These are phyloP conservation scores for Stephania japonica DNA, from an alignment of 164 flowering plant genomes.

Conservation along the genomic window DNA sequence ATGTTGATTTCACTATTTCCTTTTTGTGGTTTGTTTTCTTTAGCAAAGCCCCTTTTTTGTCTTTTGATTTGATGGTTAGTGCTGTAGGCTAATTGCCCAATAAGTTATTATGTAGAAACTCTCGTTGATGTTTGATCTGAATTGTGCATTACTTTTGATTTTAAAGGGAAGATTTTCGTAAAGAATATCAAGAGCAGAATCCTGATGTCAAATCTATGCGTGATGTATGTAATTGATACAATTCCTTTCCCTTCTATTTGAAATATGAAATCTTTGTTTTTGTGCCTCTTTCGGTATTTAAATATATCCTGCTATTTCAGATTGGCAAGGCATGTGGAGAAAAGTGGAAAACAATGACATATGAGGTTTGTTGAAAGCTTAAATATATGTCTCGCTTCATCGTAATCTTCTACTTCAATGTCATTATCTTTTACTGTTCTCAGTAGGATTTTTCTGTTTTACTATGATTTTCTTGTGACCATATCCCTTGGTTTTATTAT, in stretches of 20 bases:
- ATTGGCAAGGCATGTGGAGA: slow-evolving; percentile 96
- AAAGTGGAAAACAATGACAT: slow-evolving; percentile 90
- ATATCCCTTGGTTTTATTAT: no score
- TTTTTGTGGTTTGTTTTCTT: neutral
- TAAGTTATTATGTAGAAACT: neutral
- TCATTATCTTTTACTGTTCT: no score
- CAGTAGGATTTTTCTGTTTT: no score
- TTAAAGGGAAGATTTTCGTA: slow-evolving; percentile 88
- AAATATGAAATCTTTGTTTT: neutral
- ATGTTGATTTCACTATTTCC: neutral
- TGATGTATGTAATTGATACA: slow-evolving; percentile 50
- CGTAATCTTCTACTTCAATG: no score
- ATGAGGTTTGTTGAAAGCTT: slow-evolving; percentile 49
- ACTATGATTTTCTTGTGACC: no score
- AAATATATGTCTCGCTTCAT: no score
- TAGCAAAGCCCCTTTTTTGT: neutral
- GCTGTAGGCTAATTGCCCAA: neutral
- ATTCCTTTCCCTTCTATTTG: neutral
- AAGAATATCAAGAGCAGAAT: slow-evolving; percentile 77
- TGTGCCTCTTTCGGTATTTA: slow-evolving; percentile 3
- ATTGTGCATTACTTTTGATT: slow-evolving; percentile 5
- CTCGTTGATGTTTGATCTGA: neutral
- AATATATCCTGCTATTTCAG: slow-evolving; percentile 26
- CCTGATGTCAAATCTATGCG: slow-evolving; percentile 93
- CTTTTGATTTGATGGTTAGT: neutral